Percentiles rank a stretch among this genome's conserved stretches.
Conservation (phyloP, 805 yeast species). For the Ascoidea asiatica region DNA sequence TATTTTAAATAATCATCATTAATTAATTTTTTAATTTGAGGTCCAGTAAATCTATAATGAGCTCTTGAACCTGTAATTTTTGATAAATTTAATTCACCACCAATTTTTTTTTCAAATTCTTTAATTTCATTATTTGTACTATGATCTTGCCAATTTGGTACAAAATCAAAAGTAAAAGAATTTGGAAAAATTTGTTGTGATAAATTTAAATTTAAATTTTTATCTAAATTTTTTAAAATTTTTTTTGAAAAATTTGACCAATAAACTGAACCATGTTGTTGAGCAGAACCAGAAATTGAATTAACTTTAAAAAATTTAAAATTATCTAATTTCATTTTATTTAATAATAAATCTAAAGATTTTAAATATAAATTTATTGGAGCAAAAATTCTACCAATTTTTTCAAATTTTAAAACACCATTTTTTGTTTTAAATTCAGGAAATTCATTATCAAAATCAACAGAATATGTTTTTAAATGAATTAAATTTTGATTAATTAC, state of each 20-base stretch:
- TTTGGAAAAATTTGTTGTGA: constrained; percentile 30
- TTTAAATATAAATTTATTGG: constrained; percentile 90
- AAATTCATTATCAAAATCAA: constrained; percentile 60
- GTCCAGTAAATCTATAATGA: constrained; percentile 82
- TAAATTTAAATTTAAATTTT: constrained; percentile 19
- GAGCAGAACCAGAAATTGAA: constrained; percentile 77
- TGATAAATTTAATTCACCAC: constrained; percentile 40
- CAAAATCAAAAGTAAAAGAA: constrained; percentile 47
- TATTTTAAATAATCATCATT: constrained; percentile 38
- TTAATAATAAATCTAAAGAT: constrained; percentile 55
- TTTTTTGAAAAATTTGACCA: constrained; percentile 44
- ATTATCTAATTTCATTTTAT: constrained; percentile 29
- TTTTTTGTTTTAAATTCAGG: constrained; percentile 50
- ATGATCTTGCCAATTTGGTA: constrained; percentile 96
- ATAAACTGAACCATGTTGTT: constrained; percentile 85
- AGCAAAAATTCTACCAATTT: constrained; percentile 49
- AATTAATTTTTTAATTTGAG: constrained; percentile 72
- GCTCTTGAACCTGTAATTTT: constrained; percentile 72
- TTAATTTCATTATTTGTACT: constrained; percentile 61
- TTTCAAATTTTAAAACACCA: constrained; percentile 51
- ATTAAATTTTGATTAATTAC: constrained; percentile 41
- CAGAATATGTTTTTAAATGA: constrained; percentile 41
- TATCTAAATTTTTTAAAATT: constrained; percentile 24
- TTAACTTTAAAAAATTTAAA: constrained; percentile 48
- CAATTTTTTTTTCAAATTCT: constrained; percentile 45